Base-by-base conservation (phyloP, 2,329 filamentous ascomycete genomes). In the Cordyceps farinosa region DNA sequence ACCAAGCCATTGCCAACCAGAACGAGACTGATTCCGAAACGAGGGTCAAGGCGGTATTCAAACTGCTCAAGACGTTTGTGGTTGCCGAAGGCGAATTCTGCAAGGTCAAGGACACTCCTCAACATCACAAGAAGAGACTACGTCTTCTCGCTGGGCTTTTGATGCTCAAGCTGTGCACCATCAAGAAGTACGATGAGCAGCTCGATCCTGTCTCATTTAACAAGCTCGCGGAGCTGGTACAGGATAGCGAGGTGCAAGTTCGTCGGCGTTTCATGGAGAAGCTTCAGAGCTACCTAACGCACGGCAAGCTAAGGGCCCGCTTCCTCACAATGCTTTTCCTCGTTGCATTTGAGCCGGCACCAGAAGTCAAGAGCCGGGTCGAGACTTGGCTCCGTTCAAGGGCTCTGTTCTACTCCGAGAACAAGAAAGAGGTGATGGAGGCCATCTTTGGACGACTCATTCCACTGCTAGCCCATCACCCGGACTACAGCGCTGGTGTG, bases 251-350 rank as follows among this genome's bases (percentile, higher is more conserved):
- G 56, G 78, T 85, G 2, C 83, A 89, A 67, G 92, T 98, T 34
- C 89, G 95, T 40, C 84, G 83, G 53, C 85, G 84, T 1, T 98
- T 99, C 70, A 83, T 95, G 60, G 87, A 88, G 70, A 92, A 93
- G 69, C 80, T 99, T 47, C 95, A 96, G 76, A 97, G 96, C 76
- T 94, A 96, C 70, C 84, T 98, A 5, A 90, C 90, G 10, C 85
- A 89, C 60, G 84, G 84, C 62, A 87, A 83, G 68, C 82, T 96
- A 2, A 83, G 86, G 1, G 79, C 83, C 13, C 87, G 94, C 10
- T 99, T 96, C 81, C 95, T 96, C 74, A 90, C 91, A 0, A 88
- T 97, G 47, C 82, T 96, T 6, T 98, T 97, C 78, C 79, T 98
- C 50, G 89, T 92, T 38, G 94, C 95, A 1, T 97, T 95, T 73